Evolutionary conservation across 1,284 basidiomycete genomes (phyloP).

Genomic region (Ceratobasidium sp.): DNA sequence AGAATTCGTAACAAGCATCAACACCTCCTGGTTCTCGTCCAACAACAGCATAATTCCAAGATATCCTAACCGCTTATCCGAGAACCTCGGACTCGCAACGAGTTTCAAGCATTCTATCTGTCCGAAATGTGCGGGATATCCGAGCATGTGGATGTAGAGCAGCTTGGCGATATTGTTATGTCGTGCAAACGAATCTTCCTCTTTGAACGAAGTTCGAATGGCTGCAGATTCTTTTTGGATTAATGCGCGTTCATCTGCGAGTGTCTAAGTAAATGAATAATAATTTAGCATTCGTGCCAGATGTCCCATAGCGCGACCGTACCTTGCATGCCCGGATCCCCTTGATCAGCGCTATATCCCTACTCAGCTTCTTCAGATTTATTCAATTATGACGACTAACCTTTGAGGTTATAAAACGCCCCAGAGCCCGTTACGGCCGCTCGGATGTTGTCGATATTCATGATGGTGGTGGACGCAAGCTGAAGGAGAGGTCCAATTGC

Average conservation of each 20-base stretch:
- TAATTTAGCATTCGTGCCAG: slow-evolving; percentile 43
- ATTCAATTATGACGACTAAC: slow-evolving; percentile 60
- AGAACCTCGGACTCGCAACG: slow-evolving; percentile 96
- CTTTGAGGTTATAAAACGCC: slow-evolving; percentile 93
- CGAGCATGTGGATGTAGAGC: slow-evolving; percentile 99
- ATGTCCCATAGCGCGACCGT: not conserved
- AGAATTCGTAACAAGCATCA: slow-evolving; percentile 98
- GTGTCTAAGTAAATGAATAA: slow-evolving; percentile 72
- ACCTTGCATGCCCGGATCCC: slow-evolving; percentile 93
- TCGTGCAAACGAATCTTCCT: slow-evolving; percentile 92
- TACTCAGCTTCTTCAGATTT: slow-evolving; percentile 37
- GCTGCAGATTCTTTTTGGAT: slow-evolving; percentile 99
- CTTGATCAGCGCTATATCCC: slow-evolving; percentile 87
- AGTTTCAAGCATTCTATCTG: slow-evolving; percentile 99
- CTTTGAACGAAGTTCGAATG: slow-evolving; percentile 96
- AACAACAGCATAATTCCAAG: slow-evolving; percentile 97
- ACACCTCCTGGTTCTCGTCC: slow-evolving; percentile 98
- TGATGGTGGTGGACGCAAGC: slow-evolving; percentile 22
- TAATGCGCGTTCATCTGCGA: slow-evolving; percentile 96
- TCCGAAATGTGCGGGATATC: slow-evolving; percentile 98
- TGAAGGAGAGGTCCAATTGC: slow-evolving; percentile 41
- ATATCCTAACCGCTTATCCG: slow-evolving; percentile 97
- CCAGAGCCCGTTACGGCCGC: slow-evolving; percentile 39
- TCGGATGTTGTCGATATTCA: slow-evolving; percentile 44
- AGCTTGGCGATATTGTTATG: slow-evolving; percentile 99